Base-by-base conservation (phyloP, 2,329 filamentous ascomycete species). In the Colletotrichum lindemuthianum region DNA sequence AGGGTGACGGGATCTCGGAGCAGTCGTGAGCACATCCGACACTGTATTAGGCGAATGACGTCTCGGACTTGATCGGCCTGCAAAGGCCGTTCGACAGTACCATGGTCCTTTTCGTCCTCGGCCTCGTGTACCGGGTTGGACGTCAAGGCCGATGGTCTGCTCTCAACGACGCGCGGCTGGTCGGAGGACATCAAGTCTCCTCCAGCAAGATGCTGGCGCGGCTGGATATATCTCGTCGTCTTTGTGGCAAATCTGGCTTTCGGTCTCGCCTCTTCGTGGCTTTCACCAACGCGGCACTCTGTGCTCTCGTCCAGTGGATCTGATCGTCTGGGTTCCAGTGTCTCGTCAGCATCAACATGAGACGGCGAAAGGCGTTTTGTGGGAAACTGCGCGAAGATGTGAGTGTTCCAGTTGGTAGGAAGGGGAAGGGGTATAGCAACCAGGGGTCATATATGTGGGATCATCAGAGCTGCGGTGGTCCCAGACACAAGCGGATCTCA, bases 41-140 rank as follows among this genome's bases (percentile, higher is more conserved):
- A 97, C 77, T 96, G 92, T 57, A 96, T 84, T 44, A 96, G 80
- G 47, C 89, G 89, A 66, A 96, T 83, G 59, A 93, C 81, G 61
- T 86, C 80, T 68, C 91, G 84, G 15, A 87, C 85, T 73, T 89
- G 82, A 67, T 80, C 77, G 68, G 82, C 78, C 51, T 39, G 37
- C 60, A 69, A 9, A 50, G 64, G 55, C 11, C 63, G 63, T 47
- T 64, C 67, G 41, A 61, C 51, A 51, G 63, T 61, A 9, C 60
- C 67, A 64, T 60, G 59, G 43, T 63, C 64, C 57, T 61, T 64
- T 44, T 65, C 66, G 49, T 64, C 59, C 51, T 68, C 67, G 43
- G 67, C 60, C 48, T 68, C 67, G 53, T 59, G 57, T 33, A 53
- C 52, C 50, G 65, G 61, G 45, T 63, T 56, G 55, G 67, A 66